Base-by-base conservation (phyloP, 2,329 filamentous ascomycete species). In the Fonsecaea nubica region DNA sequence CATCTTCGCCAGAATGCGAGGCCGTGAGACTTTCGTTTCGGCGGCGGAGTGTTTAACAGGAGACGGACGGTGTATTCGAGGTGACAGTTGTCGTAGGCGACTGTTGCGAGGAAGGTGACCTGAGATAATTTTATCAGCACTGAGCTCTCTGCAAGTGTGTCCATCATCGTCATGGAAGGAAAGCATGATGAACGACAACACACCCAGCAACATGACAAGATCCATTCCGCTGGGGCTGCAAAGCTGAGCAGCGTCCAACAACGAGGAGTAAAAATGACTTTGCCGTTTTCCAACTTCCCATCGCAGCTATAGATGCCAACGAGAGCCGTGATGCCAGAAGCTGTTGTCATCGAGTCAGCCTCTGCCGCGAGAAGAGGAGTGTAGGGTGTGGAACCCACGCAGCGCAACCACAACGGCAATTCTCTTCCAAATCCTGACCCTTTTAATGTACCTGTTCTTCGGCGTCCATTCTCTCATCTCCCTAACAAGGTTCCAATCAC, bases 211-310 rank as follows among this genome's bases (percentile, higher is more conserved):
- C 38, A 58, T 30, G 53, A 40, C 62, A 64, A 36, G n/a, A 18
- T 42, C 62, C 62, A 64, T 30, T 59, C 62, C 18, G 62, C 54
- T 5, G 55, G 54, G 7, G 62, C 62, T 7, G 54, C 54, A 40
- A 64, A 58, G 62, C 62, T 64, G 32, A 53, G 33, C 56, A 59
- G 30, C 15, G 62, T 52, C 62, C 62, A 64, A 33, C 62, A 64
- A 12, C 33, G 18, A 1, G 45, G 38, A 21, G 54, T 64, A 55
- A 58, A 64, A 40, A 53, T 42, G 55, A 64, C 55, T 40, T n/a
- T 50, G 32, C 48, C 62, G 33, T 58, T 53, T 7, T 50, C 45
- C 21, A 64, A 32, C 15, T 53, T 59, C 6, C 55, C 54, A 6
- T 42, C 38, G 30, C 62, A 64, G 54, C 54, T 42, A 64, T 58